These are phyloP conservation scores for Ramularia endophylla DNA, from an alignment of 2,329 filamentous ascomycete genomes.

Conservation along the genomic window DNA sequence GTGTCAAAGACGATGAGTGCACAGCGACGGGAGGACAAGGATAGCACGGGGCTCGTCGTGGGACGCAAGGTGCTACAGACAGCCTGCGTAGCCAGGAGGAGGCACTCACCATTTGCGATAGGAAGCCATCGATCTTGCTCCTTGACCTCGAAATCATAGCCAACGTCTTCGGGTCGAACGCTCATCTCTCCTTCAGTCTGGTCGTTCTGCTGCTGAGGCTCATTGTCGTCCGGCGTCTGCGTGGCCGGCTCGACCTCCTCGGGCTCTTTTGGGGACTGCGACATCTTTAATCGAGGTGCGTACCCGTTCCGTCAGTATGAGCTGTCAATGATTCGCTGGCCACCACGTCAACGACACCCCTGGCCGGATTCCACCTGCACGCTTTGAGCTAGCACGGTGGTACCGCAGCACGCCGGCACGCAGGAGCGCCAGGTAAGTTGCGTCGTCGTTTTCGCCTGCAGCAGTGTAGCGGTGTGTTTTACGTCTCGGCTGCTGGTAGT, in stretches of 20 bases:
- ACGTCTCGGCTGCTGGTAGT: conserved; percentile 4
- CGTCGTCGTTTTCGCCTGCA: conserved; percentile 3
- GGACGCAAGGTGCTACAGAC: conserved; percentile 23
- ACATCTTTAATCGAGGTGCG: conserved; percentile 67
- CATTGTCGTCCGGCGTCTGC: conserved; percentile 85
- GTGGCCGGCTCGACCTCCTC: conserved; percentile 71
- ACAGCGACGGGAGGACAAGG: conserved; percentile 26
- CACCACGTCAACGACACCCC: conserved; percentile 21
- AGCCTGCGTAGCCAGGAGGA: conserved; percentile 1
- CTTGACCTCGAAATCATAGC: conserved; percentile 97
- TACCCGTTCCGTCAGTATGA: conserved; percentile 22
- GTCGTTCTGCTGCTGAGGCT: conserved; percentile 86
- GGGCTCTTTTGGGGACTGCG: conserved; percentile 77
- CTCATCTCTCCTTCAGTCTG: conserved; percentile 49
- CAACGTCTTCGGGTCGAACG: conserved; percentile 42
- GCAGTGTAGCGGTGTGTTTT: conserved; percentile 19
- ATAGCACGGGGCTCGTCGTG: conserved; percentile 17
- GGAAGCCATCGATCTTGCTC: conserved; percentile 99
- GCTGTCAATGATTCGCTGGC: conserved; percentile 30
- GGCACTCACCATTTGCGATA: conserved; percentile 97
- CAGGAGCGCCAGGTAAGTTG: too few species aligned
- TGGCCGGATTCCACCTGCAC: conserved; percentile 20
- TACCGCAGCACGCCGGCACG: conserved; percentile 13
- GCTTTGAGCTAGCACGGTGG: conserved; percentile 15
- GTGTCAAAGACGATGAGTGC: conserved; percentile 25